Conservation (phyloP, 192 early-diverging fungal species). For the Coemansia sp. region DNA sequence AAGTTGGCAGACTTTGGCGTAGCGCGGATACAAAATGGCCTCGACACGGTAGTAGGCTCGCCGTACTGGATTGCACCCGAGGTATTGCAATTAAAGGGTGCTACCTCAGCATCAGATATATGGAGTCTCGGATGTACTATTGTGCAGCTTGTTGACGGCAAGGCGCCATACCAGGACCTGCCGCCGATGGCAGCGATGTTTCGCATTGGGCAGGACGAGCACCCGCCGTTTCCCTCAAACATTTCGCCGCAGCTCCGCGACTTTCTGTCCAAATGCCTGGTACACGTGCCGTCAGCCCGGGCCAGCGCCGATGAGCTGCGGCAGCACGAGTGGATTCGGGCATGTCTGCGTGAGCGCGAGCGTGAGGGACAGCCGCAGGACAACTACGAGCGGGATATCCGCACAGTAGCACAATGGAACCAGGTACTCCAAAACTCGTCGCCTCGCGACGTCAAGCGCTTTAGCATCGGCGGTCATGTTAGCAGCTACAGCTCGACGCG, state of each 20-base stretch:
- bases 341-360: constrained; percentile 43
- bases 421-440: constrained; percentile 55
- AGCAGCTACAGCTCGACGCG: constrained; percentile 46
- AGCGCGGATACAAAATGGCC: constrained; percentile 64
- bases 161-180: constrained; percentile 73
- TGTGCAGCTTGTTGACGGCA: constrained; percentile 70
- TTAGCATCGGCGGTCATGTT: constrained; percentile 40
- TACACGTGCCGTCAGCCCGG: constrained; percentile 72
- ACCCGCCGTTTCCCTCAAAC: constrained; percentile 71
- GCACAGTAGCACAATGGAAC: constrained; percentile 57
- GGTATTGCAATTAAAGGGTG: constrained; percentile 68
- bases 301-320: constrained; percentile 70
- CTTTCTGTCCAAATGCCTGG: constrained; percentile 80
- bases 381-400: constrained; percentile 55
- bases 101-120: constrained; percentile 73
- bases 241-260: constrained; percentile 65
- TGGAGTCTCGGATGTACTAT: constrained; percentile 76
- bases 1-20: constrained; percentile 85
- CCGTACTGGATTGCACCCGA: constrained; percentile 84
- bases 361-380: constrained; percentile 38
- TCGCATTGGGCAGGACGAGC: constrained; percentile 73
- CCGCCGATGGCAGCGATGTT: constrained; percentile 73
- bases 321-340: constrained; percentile 58
- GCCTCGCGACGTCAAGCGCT: constrained; percentile 55
- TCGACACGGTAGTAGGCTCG: constrained; percentile 73